phyloP scores from a whole-genome alignment of 2,329 filamentous ascomycete genomes.

The Colletotrichum liaoningense region DNA sequence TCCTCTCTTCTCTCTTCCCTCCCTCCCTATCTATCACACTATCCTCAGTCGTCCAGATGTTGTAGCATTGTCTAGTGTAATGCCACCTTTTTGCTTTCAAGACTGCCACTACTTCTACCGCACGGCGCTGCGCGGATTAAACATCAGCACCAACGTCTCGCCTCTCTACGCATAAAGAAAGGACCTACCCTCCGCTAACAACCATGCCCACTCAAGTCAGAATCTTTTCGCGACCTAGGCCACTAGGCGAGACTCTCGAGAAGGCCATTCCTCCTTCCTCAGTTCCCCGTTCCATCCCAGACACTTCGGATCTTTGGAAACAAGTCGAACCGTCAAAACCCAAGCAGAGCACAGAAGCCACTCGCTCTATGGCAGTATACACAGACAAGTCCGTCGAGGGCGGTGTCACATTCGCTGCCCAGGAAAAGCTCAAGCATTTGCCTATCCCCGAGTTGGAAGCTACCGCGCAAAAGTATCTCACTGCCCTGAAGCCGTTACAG shows the following conservation, averaged over 20 bases:
- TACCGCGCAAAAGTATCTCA: conserved; percentile 83
- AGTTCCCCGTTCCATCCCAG: conserved; percentile 54
- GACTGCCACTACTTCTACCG: conserved; percentile 95
- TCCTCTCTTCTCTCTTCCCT: not conserved
- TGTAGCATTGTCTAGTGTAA: conserved; percentile 60
- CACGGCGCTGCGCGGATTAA: conserved; percentile 87
- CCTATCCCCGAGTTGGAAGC: conserved; percentile 90
- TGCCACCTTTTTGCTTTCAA: conserved; percentile 85
- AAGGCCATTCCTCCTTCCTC: conserved; percentile 51
- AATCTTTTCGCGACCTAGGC: conserved; percentile 71
- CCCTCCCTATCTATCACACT: not conserved
- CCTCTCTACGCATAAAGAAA: conserved; percentile 75
- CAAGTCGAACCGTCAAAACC: conserved; percentile 21
- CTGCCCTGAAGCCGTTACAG: conserved; percentile 84
- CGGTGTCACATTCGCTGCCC: conserved; percentile 88
- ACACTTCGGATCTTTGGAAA: conserved; percentile 42
- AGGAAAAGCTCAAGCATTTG: conserved; percentile 89
- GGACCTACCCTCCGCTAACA: conserved; percentile 38
- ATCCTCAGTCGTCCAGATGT: conserved; percentile 21
- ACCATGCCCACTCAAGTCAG: conserved; percentile 51
- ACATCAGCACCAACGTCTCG: conserved; percentile 82
- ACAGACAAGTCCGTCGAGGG: conserved; percentile 68
- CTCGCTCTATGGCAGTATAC: conserved; percentile 62
- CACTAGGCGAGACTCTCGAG: conserved; percentile 77
- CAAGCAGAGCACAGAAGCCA: conserved; percentile 3